Base-by-base conservation (phyloP, 495 filamentous ascomycete genomes). In the Sporormia fimetaria region DNA sequence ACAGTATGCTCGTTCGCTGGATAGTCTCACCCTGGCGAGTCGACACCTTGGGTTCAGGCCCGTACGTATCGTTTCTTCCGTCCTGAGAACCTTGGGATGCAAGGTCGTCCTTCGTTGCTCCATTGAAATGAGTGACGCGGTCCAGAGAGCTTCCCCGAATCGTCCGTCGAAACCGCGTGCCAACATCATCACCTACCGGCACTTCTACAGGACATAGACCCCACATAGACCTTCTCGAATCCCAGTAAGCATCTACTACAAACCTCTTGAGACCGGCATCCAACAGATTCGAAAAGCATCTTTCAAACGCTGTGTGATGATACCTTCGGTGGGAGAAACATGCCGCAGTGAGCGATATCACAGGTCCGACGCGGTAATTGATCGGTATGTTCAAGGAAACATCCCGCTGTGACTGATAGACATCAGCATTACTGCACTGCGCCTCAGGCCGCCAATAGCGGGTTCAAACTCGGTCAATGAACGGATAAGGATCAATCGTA, bases 231-330 rank as follows among this genome's bases (percentile, higher is more conserved):
- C 64, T 60, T 20, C 54, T 59, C 12, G 61, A 40, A 38, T 77
- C 78, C 77, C 77, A 81, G 50, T 76, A 81, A 4, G 80, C 38
- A 52, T 81, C 77, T n/a, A 78, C 54, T 22, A 71, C 54, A 21
- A 80, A 67, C 35, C 71, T 65, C 21, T 67, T 63, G 42, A 72
- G 79, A n/a, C 71, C 74, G 6, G 67, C 58, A 1, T 70, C 65
- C 2, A 81, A 62, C 1, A 81, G 60, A 50, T 77, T 78, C 3
- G 75, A 78, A 12, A 80, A 50, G 52, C 77, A 81, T 50, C 62
- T 60, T 11, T 56, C 59, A 5, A 66, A 67, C 3, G 58, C 56
- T 6, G 51, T 48, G 47, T 64, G 58, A 37, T 70, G 67, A 53
- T 70, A 78, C 16, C 60, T 54, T 12, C 63, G 57, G 44, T 70